Conservation (phyloP, 2,329 filamentous ascomycete genomes). For the Pyricularia pennisetigena region DNA sequence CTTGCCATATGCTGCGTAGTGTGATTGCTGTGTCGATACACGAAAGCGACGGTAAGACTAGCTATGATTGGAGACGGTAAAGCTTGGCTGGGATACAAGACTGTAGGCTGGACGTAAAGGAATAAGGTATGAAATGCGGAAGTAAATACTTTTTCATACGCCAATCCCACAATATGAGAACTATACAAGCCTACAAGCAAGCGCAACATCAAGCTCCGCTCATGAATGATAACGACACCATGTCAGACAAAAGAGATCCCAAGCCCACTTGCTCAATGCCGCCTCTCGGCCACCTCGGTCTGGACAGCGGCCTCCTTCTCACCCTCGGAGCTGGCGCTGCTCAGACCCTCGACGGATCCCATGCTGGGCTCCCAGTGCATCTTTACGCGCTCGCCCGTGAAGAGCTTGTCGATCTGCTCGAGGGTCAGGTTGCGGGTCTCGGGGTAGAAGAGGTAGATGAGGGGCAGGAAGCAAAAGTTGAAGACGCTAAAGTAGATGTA, state of each 20-base stretch:
- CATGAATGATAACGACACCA: background rate
- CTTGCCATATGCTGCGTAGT: background rate
- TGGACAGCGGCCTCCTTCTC: background rate
- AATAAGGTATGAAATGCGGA: no score
- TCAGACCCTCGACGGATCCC: background rate
- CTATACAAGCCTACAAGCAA: background rate
- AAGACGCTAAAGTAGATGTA: slow-evolving; percentile 42
- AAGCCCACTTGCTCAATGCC: no score
- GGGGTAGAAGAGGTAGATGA: slow-evolving; percentile 37
- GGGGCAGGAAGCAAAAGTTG: slow-evolving; percentile 32
- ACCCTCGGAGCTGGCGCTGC: background rate
- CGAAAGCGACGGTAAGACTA: no score
- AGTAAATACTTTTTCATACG: no score
- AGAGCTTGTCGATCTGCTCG: slow-evolving; percentile 42
- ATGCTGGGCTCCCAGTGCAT: background rate
- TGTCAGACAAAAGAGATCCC: background rate
- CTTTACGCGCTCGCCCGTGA: slow-evolving; percentile 12
- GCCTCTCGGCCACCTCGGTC: background rate
- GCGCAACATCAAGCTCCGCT: background rate
- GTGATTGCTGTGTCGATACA: no score
- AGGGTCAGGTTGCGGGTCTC: slow-evolving; percentile 39
- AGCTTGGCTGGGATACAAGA: no score
- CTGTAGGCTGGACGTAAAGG: no score
- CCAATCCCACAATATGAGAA: background rate
- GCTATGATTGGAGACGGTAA: no score